Evolutionary conservation across 495 filamentous ascomycete genomes (phyloP).

Genomic region (Corynascus novoguineensis): DNA sequence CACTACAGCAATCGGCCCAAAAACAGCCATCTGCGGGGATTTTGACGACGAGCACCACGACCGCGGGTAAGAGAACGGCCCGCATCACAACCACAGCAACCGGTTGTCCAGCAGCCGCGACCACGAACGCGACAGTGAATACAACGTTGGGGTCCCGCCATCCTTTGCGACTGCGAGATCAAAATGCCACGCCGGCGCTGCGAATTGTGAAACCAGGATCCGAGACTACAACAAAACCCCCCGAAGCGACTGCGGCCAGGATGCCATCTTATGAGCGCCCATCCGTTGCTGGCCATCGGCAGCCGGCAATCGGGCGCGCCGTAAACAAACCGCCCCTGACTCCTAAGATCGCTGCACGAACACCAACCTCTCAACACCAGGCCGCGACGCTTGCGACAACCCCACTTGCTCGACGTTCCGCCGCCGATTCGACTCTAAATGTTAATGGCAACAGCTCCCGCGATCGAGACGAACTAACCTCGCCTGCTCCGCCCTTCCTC

Average conservation of each 20-base stretch:
- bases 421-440: conserved; percentile 20
- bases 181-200: conserved; percentile 38
- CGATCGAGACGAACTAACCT: conserved; percentile 28
- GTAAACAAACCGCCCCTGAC: conserved; percentile 41
- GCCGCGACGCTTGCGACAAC: conserved; percentile 33
- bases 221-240: conserved; percentile 30
- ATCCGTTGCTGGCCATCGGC: conserved; percentile 24
- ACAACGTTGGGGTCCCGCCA: conserved; percentile 14
- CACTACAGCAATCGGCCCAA: conserved; percentile 9
- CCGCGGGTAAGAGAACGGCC: conserved; percentile 24
- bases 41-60: conserved; percentile 27
- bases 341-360: conserved; percentile 40
- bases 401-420: conserved; percentile 29
- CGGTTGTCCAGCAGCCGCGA: conserved; percentile 10
- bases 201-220: conserved; percentile 31
- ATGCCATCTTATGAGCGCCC: conserved; percentile 31
- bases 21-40: conserved; percentile 29
- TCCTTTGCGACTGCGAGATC: conserved; percentile 33
- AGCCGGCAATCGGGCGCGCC: conserved; percentile 38
- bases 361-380: conserved; percentile 27
- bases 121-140: conserved; percentile 3
- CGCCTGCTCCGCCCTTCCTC: conserved; percentile 51
- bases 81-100: conserved; percentile 27
- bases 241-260: conserved; percentile 21
- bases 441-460: conserved; percentile 11